Base-by-base conservation (phyloP, 345 rosid species). In the Ceriops tagal region DNA sequence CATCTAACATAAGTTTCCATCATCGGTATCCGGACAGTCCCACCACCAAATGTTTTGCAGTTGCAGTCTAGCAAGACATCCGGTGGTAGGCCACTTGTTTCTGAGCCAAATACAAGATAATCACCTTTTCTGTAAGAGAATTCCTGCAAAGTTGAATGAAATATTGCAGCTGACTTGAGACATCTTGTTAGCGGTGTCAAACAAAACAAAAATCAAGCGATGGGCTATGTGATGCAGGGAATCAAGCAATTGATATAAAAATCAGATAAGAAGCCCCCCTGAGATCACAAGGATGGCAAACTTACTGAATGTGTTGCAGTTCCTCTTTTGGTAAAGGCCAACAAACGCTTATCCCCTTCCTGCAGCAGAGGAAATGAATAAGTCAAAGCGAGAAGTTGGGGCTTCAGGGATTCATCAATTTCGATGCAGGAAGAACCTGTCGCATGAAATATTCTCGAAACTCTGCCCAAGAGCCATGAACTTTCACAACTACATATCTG, bases 261-360 rank as follows among this genome's bases (percentile, higher is more conserved):
- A 43, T 11, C 49, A 11, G 49, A 43, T 43, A 43, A 43, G 49
- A 15, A 43, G 49, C 49, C 49, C 49, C 49, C 0, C 24, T 53
- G 53, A 37, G 71, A 72, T 35, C 21, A 28, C 30, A 69, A 59
- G 51, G 81, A 63, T 20, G n/a, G 7, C 47, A 18, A 67, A 80
- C 91, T 79, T 76, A 91, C 98, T 0, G 98, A 91, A 79, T 93
- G 97, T 43, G 81, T 79, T 30, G 64, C 27, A 5, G 88, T 83
- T 73, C 98, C 98, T 77, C 91, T 83, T 81, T 93, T 91, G 7
- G 98, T 93, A 73, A 91, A 87, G 78, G 97, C 98, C 49, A 91
- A 77, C 91, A 93, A 67, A 46, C 96, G 84, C 78, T 91, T 93
- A 68, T 86, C 79, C 37, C 97, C 98, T 76, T 87, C 97, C 97